Base-by-base conservation (phyloP, 2,329 filamentous ascomycete genomes). In the Trichothecium sympodiale region DNA sequence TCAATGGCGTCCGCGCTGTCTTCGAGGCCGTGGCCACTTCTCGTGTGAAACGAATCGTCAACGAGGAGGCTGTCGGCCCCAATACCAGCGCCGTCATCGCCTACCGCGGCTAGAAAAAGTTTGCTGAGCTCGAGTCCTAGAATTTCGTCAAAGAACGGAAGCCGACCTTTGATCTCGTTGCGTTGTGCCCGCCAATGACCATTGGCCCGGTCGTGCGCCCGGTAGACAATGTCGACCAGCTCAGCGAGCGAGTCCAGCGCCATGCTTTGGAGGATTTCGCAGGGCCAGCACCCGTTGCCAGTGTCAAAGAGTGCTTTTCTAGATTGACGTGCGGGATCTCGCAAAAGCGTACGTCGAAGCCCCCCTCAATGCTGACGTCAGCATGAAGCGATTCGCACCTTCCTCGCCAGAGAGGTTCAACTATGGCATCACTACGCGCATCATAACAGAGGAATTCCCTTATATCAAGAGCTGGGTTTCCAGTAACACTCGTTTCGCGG, bases 281-380 rank as follows among this genome's bases (percentile, higher is more conserved):
- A 38, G 0, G 61, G 59, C 4, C 44, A 42, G n/a, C 46, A 49
- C 31, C 56, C 46, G 15, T 44, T 68, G 1, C 64, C 65, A 0
- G 43, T 52, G 3, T 51, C 58, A n/a, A 1, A 45, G 55, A 1
- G 60, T 65, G 1, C 55, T 56, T 1, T 60, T 61, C 31, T 69
- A 60, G 59, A 57, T 67, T 15, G 65, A 69, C 39, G 65, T 64
- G 1, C 47, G 65, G 5, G 64, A 69, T 41, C 45, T 69, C 2
- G 64, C 65, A 0, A 40, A 46, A 10, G 63, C 61, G 1, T 66
- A 69, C 42, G 56, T 64, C 1, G 55, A 59, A 30, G 62, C 65
- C 1, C 44, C 65, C 3, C 25, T 66, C 10, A 46, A 44, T 3
- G 49, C 49, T 0, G 55, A 56, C 3, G 60, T 48, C 1, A 56